Percentiles rank a stretch among this genome's conserved stretches.
Evolutionary conservation across 768 basidiomycete genomes (phyloP).

Genomic region (Serendipita sp.): DNA sequence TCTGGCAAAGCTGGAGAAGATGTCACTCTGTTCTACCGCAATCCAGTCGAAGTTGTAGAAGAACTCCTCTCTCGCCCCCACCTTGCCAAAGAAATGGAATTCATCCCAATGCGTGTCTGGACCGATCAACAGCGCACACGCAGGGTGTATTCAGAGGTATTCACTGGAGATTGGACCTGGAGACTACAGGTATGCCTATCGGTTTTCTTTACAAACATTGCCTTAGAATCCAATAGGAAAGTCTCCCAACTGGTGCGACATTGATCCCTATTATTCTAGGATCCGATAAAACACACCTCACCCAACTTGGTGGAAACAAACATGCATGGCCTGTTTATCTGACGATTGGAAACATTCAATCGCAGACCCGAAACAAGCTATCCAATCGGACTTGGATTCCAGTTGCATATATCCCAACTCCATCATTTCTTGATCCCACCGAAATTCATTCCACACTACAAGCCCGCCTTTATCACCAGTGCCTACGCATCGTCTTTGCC

Average conservation of each 20-base stretch:
- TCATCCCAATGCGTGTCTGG: conserved; percentile 9
- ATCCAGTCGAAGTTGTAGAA: neutral
- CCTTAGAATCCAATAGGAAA: neutral
- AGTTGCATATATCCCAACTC: conserved; percentile 19
- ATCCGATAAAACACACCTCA: conserved; percentile 21
- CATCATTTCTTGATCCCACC: neutral
- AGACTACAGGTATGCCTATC: conserved; percentile 11
- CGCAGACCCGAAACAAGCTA: conserved; percentile 14
- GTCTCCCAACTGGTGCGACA: conserved; percentile 12
- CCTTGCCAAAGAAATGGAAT: neutral
- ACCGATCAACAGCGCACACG: neutral
- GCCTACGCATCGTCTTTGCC: conserved; percentile 12
- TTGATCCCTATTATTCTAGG: conserved; percentile 19
- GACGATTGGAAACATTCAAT: conserved; percentile 21
- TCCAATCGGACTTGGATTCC: conserved; percentile 14
- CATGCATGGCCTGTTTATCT: conserved; percentile 22
- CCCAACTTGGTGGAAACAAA: conserved; percentile 18
- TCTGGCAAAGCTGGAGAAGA: neutral
- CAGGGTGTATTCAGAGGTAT: conserved; percentile 11
- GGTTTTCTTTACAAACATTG: neutral
- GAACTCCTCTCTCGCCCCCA: neutral
- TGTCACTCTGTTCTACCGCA: neutral
- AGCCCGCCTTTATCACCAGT: conserved; percentile 14
- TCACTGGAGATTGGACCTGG: conserved; percentile 15
- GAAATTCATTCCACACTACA: neutral